Evolutionary conservation across 306 rosid genomes (phyloP).

Genomic region (Vicia faba): DNA sequence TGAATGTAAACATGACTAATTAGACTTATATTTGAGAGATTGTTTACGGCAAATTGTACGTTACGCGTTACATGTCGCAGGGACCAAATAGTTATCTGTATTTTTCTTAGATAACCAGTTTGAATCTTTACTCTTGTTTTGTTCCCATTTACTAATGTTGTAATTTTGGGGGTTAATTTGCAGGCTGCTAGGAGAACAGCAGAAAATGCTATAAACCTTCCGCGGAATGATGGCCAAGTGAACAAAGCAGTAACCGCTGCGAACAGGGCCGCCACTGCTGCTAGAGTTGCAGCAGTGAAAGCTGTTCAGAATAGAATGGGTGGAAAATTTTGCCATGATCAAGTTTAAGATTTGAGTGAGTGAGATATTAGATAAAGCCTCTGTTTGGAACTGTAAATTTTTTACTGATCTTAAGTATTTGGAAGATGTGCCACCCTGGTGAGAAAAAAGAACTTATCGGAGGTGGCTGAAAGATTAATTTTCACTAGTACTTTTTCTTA

Average conservation of each 20-base stretch:
- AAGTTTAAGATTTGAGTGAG: slow-evolving; percentile 42
- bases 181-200: slow-evolving; percentile 83
- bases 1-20: no score
- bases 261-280: slow-evolving; percentile 87
- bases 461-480: slow-evolving; percentile 63
- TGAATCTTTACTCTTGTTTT: neutral
- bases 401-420: slow-evolving; percentile 46
- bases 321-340: slow-evolving; percentile 70
- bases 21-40: no score
- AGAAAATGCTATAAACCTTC: slow-evolving; percentile 61
- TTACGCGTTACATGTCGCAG: no score
- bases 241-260: slow-evolving; percentile 75
- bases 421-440: slow-evolving; percentile 56
- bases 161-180: slow-evolving; percentile 20
- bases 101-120: neutral
- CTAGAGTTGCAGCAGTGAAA: slow-evolving; percentile 92
- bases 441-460: slow-evolving; percentile 60
- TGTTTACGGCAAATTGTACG: no score
- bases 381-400: slow-evolving; percentile 56
- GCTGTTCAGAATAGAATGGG: slow-evolving; percentile 86
- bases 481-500: slow-evolving; percentile 15
- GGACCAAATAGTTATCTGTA: no score
- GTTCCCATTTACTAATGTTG: slow-evolving; percentile 7
- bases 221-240: slow-evolving; percentile 62
- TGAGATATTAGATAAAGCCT: slow-evolving; percentile 37